Percentiles rank a stretch among this genome's conserved stretches.
Conservation (phyloP, 228 moss, liverwort and hornwort species). For the Sphagnum fallax region DNA sequence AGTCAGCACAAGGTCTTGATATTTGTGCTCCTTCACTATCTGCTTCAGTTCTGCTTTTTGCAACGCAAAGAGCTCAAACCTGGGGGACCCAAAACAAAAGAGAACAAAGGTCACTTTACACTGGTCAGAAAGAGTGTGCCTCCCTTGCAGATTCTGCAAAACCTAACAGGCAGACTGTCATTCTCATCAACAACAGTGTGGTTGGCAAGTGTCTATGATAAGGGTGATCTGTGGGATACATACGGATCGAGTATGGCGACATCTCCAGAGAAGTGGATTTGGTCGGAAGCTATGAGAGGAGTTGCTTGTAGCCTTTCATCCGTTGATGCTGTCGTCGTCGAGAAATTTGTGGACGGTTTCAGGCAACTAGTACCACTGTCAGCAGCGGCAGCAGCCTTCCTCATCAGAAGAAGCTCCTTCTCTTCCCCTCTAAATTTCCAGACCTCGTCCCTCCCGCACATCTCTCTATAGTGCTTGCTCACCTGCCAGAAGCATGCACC, state of each 20-base stretch:
- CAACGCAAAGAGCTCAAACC: constrained; percentile 36
- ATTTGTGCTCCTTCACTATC: constrained; percentile 17
- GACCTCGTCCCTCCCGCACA: constrained; percentile 34
- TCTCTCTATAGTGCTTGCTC: constrained; percentile 29
- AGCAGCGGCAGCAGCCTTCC: no score
- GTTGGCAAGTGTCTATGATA: no score
- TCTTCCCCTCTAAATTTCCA: constrained; percentile 36
- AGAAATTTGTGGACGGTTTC: no score
- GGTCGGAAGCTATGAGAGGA: constrained; percentile 12
- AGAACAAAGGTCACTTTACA: no score
- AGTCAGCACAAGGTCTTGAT: constrained; percentile 37
- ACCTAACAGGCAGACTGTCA: no score
- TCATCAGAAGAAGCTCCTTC: neutral
- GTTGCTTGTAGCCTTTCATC: constrained; percentile 19
- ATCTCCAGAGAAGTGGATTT: constrained; percentile 43
- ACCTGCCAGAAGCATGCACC: constrained; percentile 14
- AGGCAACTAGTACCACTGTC: no score
- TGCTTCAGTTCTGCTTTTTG: constrained; percentile 27
- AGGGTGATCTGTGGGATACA: neutral
- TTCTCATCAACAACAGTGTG: no score
- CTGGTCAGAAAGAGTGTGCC: no score
- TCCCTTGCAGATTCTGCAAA: no score
- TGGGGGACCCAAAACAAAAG: constrained; percentile 1
- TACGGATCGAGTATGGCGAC: constrained; percentile 51
- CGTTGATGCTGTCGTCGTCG: neutral